Conservation (phyloP, 805 yeast species). For the Wickerhamiella brachini region DNA sequence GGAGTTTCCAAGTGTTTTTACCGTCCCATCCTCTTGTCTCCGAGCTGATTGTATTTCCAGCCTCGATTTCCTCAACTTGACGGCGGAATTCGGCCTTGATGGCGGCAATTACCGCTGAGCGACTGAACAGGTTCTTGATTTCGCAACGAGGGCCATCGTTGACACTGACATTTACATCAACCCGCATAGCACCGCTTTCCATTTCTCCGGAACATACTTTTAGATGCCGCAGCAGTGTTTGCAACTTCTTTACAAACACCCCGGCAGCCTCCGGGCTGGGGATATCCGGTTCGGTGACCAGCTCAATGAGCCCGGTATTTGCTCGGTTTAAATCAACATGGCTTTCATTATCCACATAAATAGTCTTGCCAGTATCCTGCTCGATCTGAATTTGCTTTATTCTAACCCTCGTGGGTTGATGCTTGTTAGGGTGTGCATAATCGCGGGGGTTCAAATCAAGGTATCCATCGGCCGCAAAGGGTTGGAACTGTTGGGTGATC, state of each 20-base stretch:
- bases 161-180: constrained; percentile 86
- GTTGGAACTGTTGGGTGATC: constrained; percentile 77
- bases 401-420: constrained; percentile 32
- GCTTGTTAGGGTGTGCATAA: constrained; percentile 19
- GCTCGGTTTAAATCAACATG: constrained; percentile 72
- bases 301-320: constrained; percentile 74
- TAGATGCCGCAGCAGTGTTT: constrained; percentile 50
- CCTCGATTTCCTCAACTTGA: constrained; percentile 40
- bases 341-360: constrained; percentile 33
- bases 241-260: constrained; percentile 70
- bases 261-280: constrained; percentile 50
- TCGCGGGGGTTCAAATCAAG: constrained; percentile 41
- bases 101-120: constrained; percentile 67
- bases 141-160: constrained; percentile 56
- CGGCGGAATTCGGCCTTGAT: constrained; percentile 56
- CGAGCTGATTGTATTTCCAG: constrained; percentile 25
- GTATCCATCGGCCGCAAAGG: constrained; percentile 59
- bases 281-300: constrained; percentile 86
- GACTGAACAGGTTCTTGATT: constrained; percentile 76
- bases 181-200: constrained; percentile 90
- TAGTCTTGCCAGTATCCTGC: constrained; percentile 84
- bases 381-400: constrained; percentile 81
- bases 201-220: constrained; percentile 78
- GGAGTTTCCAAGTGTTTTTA: constrained; percentile 42
- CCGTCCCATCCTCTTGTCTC: constrained; percentile 96